Conservation (phyloP, 768 basidiomycete genomes). For the Auricularia sp. region DNA sequence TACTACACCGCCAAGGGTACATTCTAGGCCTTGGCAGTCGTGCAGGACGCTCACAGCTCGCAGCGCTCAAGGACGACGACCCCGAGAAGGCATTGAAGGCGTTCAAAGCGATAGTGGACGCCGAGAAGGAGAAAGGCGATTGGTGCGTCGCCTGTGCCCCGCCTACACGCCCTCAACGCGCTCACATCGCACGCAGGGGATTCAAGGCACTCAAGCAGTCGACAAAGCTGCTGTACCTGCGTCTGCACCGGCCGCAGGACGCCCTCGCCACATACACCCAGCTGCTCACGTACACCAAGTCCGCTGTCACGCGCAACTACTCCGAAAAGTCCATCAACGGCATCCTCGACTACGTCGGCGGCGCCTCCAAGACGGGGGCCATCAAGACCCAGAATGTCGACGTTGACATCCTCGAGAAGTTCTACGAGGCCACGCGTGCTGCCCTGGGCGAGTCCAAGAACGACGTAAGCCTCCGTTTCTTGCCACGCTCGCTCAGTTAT, state of each 20-base stretch:
- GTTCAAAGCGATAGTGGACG: constrained; percentile 78
- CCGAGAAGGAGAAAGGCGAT: constrained; percentile 88
- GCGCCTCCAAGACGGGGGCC: constrained; percentile 45
- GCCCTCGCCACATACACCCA: constrained; percentile 80
- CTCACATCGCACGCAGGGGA: constrained; percentile 48
- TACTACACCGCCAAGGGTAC: constrained; percentile 96
- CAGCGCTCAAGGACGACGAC: constrained; percentile 90
- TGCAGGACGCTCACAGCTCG: not conserved
- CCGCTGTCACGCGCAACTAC: constrained; percentile 88
- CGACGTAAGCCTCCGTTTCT: constrained; percentile 47
- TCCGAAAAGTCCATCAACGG: constrained; percentile 99
- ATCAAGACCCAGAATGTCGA: constrained; percentile 29
- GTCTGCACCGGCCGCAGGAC: constrained; percentile 66
- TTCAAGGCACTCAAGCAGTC: constrained; percentile 98
- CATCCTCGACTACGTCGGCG: constrained; percentile 95
- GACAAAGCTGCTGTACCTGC: constrained; percentile 85
- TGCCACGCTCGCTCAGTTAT: not conserved
- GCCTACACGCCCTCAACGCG: not conserved
- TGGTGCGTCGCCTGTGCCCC: constrained; percentile 75
- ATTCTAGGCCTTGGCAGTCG: not conserved
- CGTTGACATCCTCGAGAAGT: constrained; percentile 83
- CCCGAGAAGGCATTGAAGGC: constrained; percentile 87
- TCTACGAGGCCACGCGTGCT: constrained; percentile 88
- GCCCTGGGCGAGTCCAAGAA: constrained; percentile 92
- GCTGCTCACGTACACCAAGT: constrained; percentile 89